Base-by-base conservation (phyloP, 1,139 yeast genomes). In the Blastobotrys aristatus region DNA sequence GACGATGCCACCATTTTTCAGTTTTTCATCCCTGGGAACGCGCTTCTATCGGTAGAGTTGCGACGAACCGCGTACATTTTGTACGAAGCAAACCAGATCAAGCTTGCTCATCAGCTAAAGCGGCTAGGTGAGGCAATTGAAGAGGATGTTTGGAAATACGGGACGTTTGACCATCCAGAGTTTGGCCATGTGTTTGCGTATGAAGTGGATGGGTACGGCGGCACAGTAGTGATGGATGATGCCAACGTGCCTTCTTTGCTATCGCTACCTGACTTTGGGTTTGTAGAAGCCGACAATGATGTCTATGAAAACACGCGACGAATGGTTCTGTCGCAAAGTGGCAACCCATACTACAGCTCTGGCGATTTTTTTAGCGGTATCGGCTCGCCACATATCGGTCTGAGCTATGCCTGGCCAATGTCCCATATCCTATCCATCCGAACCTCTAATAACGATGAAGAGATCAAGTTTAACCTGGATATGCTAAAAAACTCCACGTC, bases 311-410 rank as follows among this genome's bases (percentile, higher is more conserved):
- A 85, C 60, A 89, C 96, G 0, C 71, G 96, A 46, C 75, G 72
- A 46, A 84, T 88, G 95, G 70, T 88, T 14, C 69, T 87, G 31
- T 73, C 81, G 2, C 79, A 77, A 51, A 58, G 66, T 5, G 94
- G 94, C 0, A 88, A 88, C 58, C 96, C 96, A 0, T 88, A 86
- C 63, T 88, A 68, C 56, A 67, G 84, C 38, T 64, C 68, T 43
- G 96, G 96, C 0, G 56, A 58, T 2, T 64, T 63, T 53, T 84
- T 88, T 59, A 75, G 76, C 56, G 96, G 96, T 0, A 75, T 88
- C 50, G 96, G 96, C 0, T 96, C 96, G 0, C 96, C 96, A 0
- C 96, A 88, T 62, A 78, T 88, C 35, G 96, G 96, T 0, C 74
- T 84, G 24, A 70, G 73, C 30, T 75, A 81, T 61, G 95, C 95